Base-by-base conservation (phyloP, 140 eudicot genomes). In the Senecio squalidus region DNA sequence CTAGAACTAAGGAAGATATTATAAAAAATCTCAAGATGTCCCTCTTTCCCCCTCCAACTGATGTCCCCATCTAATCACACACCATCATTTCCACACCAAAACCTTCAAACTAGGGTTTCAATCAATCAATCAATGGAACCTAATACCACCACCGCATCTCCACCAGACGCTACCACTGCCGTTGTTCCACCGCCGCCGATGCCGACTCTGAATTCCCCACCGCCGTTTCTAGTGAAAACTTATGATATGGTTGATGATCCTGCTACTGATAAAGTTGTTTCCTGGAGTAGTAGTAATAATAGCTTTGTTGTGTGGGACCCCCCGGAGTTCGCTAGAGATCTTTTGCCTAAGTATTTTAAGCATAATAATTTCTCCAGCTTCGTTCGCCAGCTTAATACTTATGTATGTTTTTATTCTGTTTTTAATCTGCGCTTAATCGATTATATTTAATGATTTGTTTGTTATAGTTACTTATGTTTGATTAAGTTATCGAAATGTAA, bases 201-300 rank as follows among this genome's bases (percentile, higher is more conserved):
- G 68, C 23, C 85, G 11, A 76, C 26, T 26, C 70, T 68, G 40
- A 82, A 72, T 60, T 78, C 80, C 18, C 97, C 95, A 59, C 88
- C 95, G 54, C 95, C 95, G 60, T 89, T 89, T 24, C 73, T 89
- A 15, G 84, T 76, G n/a, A 89, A 89, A 36, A 84, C 97, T 5
- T 89, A 89, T 72, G 95, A 85, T 26, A 82, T 89, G 95, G 97
- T 89, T 9, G 92, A 85, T 14, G 97, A 89, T 71, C 95, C 92
- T 38, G 51, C 82, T 1, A 79, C 95, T 16, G 93, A 89, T 53
- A 60, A 74, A 57, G 82, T 89, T 4, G 97, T 89, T 27, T 89
- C 97, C 1, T 89, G 97, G 97, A 85, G 95, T 53, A 25, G 79
- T 11, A 70, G 82, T 1, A 80, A 82, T 64, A 89, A 89, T 40